phyloP scores from a whole-genome alignment of 805 yeast genomes.

The Myxozyma nipponensis region DNA sequence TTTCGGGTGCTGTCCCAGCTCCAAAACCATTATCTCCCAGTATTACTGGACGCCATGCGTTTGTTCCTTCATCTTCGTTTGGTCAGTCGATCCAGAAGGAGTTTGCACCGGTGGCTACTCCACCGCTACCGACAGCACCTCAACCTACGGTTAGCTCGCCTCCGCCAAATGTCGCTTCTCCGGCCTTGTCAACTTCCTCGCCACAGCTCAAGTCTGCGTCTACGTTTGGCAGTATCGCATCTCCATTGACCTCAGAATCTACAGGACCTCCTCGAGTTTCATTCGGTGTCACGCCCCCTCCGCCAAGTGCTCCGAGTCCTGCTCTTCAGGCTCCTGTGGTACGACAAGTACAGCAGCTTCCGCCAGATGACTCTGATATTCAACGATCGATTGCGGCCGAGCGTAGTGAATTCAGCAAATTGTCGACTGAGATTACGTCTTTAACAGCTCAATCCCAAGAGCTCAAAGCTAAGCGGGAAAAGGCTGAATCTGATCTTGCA shows the following conservation, averaged over 20 bases:
- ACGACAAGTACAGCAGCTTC: too few species aligned
- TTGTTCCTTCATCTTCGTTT: conserved; percentile 79
- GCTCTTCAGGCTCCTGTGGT: neutral
- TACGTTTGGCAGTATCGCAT: neutral
- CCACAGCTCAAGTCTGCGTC: neutral
- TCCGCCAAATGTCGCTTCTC: neutral
- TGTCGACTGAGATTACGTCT: conserved; percentile 79
- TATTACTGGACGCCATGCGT: conserved; percentile 38
- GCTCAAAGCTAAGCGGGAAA: conserved; percentile 63
- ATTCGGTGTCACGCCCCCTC: conserved; percentile 8
- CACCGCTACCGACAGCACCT: too few species aligned
- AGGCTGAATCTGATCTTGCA: conserved; percentile 75
- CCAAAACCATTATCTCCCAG: conserved; percentile 30
- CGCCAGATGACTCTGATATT: conserved; percentile 44
- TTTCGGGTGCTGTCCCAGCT: conserved; percentile 29
- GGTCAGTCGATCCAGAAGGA: conserved; percentile 64
- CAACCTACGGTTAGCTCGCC: conserved; percentile 11
- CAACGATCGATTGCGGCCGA: conserved; percentile 71
- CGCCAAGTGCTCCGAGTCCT: conserved; percentile 21
- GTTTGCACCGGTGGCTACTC: conserved; percentile 31
- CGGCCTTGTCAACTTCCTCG: neutral
- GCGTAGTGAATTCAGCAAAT: conserved; percentile 78
- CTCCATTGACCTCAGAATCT: neutral
- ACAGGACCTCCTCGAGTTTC: conserved; percentile 4
- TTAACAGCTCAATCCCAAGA: conserved; percentile 69